Evolutionary conservation across 345 rosid genomes (phyloP).

Genomic region (Salix suchowensis): DNA sequence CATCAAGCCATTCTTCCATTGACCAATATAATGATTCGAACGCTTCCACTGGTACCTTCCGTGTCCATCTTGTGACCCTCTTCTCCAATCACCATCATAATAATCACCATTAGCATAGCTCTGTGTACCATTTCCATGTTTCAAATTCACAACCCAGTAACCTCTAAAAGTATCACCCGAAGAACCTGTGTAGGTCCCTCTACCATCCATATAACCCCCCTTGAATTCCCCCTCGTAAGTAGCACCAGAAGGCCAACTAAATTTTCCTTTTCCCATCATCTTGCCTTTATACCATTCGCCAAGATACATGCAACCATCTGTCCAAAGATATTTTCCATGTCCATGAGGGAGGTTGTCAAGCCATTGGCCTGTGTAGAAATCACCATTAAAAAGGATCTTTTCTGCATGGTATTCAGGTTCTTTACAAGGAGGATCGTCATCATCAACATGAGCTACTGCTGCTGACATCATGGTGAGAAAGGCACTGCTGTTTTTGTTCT

Average conservation of each 20-base stretch:
- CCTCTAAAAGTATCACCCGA: constrained; percentile 72
- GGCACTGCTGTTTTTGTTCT: constrained; percentile 24
- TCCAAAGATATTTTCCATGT: constrained; percentile 80
- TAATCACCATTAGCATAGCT: constrained; percentile 71
- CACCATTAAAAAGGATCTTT: constrained; percentile 56
- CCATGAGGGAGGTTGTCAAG: constrained; percentile 66
- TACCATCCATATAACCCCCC: constrained; percentile 82
- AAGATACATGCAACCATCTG: constrained; percentile 88
- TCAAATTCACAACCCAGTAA: constrained; percentile 83
- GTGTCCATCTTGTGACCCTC: constrained; percentile 80
- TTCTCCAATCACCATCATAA: constrained; percentile 86
- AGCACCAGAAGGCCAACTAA: constrained; percentile 91
- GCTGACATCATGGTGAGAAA: constrained; percentile 50
- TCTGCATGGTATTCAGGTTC: constrained; percentile 42
- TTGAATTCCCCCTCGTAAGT: constrained; percentile 96
- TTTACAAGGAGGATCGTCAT: constrained; percentile 39
- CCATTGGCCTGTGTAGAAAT: constrained; percentile 87
- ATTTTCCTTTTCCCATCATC: constrained; percentile 73
- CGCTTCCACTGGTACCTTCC: constrained; percentile 88
- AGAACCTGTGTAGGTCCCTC: constrained; percentile 73
- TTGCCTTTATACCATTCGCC: constrained; percentile 84
- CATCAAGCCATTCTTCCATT: constrained; percentile 71
- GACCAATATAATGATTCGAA: constrained; percentile 72
- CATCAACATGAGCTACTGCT: constrained; percentile 86
- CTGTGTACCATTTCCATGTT: constrained; percentile 72